Percentiles rank a stretch among this genome's conserved stretches.
Conservation (phyloP, 2,329 filamentous ascomycete species). For the Sclerotinia glacialis region DNA sequence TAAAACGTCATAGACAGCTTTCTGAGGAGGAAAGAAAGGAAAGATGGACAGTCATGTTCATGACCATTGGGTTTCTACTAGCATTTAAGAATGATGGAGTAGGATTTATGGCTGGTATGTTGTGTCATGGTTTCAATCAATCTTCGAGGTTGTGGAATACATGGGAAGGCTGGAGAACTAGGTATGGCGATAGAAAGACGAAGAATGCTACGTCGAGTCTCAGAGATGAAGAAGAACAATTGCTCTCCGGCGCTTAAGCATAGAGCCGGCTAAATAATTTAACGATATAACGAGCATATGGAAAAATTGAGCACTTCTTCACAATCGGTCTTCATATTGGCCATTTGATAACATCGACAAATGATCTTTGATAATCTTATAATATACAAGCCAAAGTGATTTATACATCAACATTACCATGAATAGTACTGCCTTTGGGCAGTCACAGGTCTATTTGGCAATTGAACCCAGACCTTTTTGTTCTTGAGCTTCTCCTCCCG, state of each 20-base stretch:
- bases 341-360: not conserved
- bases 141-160: constrained; percentile 25
- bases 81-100: constrained; percentile 89
- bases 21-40: constrained; percentile 67
- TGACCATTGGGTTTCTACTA: constrained; percentile 76
- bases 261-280: not conserved
- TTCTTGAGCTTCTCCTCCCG: constrained; percentile 71
- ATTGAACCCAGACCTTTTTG: constrained; percentile 78
- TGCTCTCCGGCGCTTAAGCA: constrained; percentile 8
- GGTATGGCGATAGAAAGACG: constrained; percentile 15
- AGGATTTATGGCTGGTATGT: constrained; percentile 77
- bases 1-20: constrained; percentile 50
- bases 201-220: constrained; percentile 20
- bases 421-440: constrained; percentile 86
- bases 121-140: constrained; percentile 69
- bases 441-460: constrained; percentile 81
- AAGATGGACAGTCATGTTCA: constrained; percentile 86
- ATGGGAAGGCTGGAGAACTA: constrained; percentile 24
- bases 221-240: constrained; percentile 24
- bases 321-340: not conserved
- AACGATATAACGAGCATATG: not conserved
- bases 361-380: constrained; percentile 10
- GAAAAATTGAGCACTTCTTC: not conserved
- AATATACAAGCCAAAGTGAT: constrained; percentile 15
- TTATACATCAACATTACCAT: constrained; percentile 58